Evolutionary conservation across 139 green algal genomes (phyloP).

Genomic region (Nannochloris sp.): DNA sequence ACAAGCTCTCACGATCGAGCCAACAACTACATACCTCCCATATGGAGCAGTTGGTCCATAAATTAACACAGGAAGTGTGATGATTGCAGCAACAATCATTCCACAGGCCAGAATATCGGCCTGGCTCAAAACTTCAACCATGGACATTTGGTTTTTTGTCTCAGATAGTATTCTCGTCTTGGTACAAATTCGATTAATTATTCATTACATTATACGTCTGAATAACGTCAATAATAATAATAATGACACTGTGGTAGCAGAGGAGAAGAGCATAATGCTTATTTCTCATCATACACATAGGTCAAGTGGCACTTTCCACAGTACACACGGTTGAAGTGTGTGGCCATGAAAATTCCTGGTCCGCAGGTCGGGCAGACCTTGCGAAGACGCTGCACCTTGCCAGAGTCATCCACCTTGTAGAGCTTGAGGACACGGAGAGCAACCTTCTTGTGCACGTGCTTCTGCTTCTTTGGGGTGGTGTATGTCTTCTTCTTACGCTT

Average conservation of each 20-base stretch:
- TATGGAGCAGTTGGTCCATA: conserved; percentile 4
- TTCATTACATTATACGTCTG: too few species aligned
- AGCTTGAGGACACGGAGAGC: conserved; percentile 67
- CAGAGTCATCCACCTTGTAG: conserved; percentile 89
- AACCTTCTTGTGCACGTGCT: conserved; percentile 99
- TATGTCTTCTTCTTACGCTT: conserved; percentile 99
- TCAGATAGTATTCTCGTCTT: too few species aligned
- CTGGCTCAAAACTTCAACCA: background rate
- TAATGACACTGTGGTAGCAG: too few species aligned
- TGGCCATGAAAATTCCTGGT: conserved; percentile 97
- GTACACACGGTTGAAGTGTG: conserved; percentile 94
- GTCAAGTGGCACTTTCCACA: conserved; percentile 90
- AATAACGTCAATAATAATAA: too few species aligned
- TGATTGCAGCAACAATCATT: background rate
- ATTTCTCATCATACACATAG: conserved; percentile 41
- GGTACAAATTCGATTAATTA: too few species aligned
- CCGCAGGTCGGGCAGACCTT: conserved; percentile 95
- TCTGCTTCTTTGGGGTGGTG: conserved; percentile 99
- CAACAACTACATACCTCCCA: background rate
- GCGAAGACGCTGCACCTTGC: conserved; percentile 92
- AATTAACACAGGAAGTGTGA: background rate
- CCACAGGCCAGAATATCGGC: background rate
- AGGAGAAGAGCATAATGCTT: too few species aligned
- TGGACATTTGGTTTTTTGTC: background rate
- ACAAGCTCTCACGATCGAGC: background rate